phyloP scores from a whole-genome alignment of 2,329 filamentous ascomycete genomes.

The Ophiostoma piceae region DNA sequence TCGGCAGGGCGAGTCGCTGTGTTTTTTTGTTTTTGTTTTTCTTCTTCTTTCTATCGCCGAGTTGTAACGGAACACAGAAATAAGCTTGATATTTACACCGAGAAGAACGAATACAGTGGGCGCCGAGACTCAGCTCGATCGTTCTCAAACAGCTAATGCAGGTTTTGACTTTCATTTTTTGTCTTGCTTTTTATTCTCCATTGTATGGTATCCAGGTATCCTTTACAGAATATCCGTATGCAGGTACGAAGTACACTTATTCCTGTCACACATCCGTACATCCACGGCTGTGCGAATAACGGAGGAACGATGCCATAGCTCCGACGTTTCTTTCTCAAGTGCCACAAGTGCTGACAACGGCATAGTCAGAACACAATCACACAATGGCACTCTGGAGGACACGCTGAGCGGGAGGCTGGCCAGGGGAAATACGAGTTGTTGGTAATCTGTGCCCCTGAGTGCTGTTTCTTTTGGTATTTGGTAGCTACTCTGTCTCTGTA shows the following conservation, averaged over 20 bases:
- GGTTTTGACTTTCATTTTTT: not conserved
- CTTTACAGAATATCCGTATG: not conserved
- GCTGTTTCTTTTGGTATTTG: not conserved
- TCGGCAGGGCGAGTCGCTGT: conserved; percentile 6
- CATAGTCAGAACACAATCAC: not conserved
- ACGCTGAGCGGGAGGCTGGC: not conserved
- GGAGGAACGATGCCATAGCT: not conserved
- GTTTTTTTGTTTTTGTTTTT: not conserved
- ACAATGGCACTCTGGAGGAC: not conserved
- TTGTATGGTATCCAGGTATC: not conserved
- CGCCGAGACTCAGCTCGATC: not conserved
- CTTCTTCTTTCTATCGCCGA: not conserved
- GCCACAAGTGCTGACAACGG: not conserved
- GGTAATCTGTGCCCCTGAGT: conserved; percentile 1
- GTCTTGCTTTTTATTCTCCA: not conserved
- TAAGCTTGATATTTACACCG: not conserved
- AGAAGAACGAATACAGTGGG: not conserved
- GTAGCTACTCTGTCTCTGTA: not conserved
- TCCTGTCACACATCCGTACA: not conserved
- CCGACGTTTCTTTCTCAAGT: not conserved
- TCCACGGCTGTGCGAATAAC: not conserved
- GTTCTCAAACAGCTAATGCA: conserved; percentile 7
- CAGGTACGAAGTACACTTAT: not conserved
- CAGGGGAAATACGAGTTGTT: conserved; percentile 13
- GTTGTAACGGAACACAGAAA: not conserved